Conservation (phyloP, 129 eudicot genomes). For the Chrysanthemum lavandulifolium region DNA sequence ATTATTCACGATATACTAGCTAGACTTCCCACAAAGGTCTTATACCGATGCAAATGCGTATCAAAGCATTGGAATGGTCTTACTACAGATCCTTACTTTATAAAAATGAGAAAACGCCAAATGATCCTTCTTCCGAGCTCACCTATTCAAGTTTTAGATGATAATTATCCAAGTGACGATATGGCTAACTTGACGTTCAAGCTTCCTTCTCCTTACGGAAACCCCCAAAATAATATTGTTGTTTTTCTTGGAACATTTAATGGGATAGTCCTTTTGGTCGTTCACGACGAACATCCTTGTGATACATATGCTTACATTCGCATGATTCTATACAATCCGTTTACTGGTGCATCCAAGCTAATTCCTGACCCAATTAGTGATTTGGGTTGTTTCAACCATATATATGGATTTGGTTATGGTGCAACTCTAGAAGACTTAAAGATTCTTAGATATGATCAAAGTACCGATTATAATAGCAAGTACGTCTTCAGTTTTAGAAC, state of each 20-base stretch:
- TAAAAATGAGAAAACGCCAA: background rate
- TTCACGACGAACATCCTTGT: background rate
- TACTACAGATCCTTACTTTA: background rate
- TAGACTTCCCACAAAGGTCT: background rate
- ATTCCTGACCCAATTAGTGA: too few relatives aligned
- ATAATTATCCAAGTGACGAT: background rate
- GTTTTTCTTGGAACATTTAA: background rate
- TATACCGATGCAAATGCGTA: background rate
- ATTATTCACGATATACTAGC: background rate
- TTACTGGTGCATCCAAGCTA: too few relatives aligned
- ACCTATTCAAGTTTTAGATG: background rate
- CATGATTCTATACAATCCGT: too few relatives aligned
- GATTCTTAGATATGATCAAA: too few relatives aligned
- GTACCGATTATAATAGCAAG: too few relatives aligned
- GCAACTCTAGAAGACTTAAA: too few relatives aligned
- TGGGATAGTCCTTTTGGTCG: background rate
- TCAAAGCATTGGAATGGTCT: background rate
- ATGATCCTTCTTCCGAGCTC: background rate
- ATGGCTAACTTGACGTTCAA: background rate
- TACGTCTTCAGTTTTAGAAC: background rate
- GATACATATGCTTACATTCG: too few relatives aligned
- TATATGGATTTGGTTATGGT: too few relatives aligned
- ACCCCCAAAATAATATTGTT: background rate
- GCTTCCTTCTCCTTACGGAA: background rate
- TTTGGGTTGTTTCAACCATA: too few relatives aligned